Conservation (phyloP, 2,329 filamentous ascomycete genomes). For the Grosmannia clavigera region DNA sequence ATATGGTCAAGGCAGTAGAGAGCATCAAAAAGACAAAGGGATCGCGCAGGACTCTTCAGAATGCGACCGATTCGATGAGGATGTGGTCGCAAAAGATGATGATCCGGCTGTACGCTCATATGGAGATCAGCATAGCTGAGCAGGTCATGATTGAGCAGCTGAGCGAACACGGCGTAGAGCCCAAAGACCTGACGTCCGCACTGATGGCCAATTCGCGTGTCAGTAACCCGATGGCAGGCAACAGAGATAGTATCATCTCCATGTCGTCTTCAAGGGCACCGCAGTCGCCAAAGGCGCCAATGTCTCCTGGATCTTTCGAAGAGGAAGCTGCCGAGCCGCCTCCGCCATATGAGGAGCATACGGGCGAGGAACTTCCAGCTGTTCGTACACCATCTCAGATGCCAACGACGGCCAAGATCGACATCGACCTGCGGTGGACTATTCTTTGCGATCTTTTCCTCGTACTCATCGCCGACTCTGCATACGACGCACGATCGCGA, state of each 20-base stretch:
- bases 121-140: constrained; percentile 86
- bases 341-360: constrained; percentile 49
- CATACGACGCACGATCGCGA: constrained; percentile 83
- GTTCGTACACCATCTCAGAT: constrained; percentile 76
- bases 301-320: neutral
- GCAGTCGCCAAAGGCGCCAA: neutral
- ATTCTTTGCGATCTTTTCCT: constrained; percentile 93
- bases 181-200: constrained; percentile 69
- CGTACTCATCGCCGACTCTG: constrained; percentile 87
- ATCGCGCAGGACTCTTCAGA: constrained; percentile 51
- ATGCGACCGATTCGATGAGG: constrained; percentile 64
- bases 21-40: constrained; percentile 32
- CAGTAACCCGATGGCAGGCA: constrained; percentile 71
- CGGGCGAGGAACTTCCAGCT: constrained; percentile 60
- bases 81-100: constrained; percentile 99
- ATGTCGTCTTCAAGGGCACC: neutral
- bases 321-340: constrained; percentile 41
- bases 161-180: constrained; percentile 78
- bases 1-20: constrained; percentile 61
- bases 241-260: constrained; percentile 17
- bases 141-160: constrained; percentile 99
- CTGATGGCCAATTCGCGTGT: constrained; percentile 88
- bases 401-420: constrained; percentile 69
- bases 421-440: constrained; percentile 95
- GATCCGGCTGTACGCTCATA: constrained; percentile 85